Evolutionary conservation across 1,139 yeast species (phyloP).

Genomic region (Yamadazyma dushanensis): DNA sequence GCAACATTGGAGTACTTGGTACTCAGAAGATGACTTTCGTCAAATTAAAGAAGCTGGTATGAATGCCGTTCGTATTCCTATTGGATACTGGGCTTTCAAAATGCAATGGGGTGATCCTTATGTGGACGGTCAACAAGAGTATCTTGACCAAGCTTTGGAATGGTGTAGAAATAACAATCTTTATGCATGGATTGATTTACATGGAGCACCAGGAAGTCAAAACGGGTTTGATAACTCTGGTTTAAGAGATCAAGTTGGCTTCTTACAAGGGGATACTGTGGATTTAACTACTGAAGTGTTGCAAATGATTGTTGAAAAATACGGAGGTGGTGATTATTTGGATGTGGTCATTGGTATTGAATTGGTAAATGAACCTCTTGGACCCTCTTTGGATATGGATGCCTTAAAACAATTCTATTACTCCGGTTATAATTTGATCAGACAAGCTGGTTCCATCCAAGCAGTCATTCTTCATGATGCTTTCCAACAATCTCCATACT

Average conservation of each 20-base stretch:
- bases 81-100: constrained; percentile 95
- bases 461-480: constrained; percentile 73
- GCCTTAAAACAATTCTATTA: constrained; percentile 56
- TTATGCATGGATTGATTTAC: constrained; percentile 89
- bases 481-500: constrained; percentile 60
- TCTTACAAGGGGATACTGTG: constrained; percentile 53
- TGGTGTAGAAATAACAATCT: constrained; percentile 70
- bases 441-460: constrained; percentile 48
- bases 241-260: constrained; percentile 60
- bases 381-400: constrained; percentile 61
- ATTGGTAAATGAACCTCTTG: constrained; percentile 87
- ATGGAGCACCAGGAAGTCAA: constrained; percentile 97
- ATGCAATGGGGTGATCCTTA: constrained; percentile 72
- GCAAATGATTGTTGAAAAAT: constrained; percentile 49
- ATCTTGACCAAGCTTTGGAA: constrained; percentile 69
- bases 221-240: constrained; percentile 98
- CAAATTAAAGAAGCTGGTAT: constrained; percentile 67
- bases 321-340: constrained; percentile 61
- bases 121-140: constrained; percentile 77
- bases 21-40: constrained; percentile 69
- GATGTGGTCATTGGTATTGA: constrained; percentile 85
- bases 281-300: constrained; percentile 54
- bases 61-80: constrained; percentile 85
- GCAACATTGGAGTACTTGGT: constrained; percentile 80
- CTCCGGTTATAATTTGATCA: constrained; percentile 54